Percentiles rank a stretch among this genome's conserved stretches.
Evolutionary conservation across 192 early-diverging fungal genomes (phyloP).

Genomic region (Podila minutissima): DNA sequence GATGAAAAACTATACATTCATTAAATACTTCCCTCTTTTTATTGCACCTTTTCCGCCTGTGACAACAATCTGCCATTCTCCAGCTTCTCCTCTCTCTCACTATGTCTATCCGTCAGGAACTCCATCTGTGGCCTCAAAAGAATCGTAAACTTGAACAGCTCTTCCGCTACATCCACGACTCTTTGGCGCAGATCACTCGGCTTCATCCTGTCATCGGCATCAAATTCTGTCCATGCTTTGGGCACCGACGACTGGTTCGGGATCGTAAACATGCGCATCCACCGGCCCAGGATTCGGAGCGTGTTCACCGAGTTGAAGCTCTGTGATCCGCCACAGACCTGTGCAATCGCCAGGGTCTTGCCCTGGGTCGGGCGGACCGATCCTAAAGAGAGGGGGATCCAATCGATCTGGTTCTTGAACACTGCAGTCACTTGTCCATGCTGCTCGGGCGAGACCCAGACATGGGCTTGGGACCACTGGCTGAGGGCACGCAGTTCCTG

Average conservation of each 20-base stretch:
- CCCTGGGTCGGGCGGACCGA: slow-evolving; percentile 58
- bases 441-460: slow-evolving; percentile 65
- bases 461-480: slow-evolving; percentile 61
- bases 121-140: slow-evolving; percentile 52
- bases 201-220: slow-evolving; percentile 55
- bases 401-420: slow-evolving; percentile 65
- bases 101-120: slow-evolving; percentile 56
- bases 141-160: slow-evolving; percentile 58
- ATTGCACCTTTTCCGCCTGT: slow-evolving; percentile 54
- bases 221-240: slow-evolving; percentile 66
- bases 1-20: too few relatives aligned
- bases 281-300: slow-evolving; percentile 56
- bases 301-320: slow-evolving; percentile 64
- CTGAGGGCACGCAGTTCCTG: slow-evolving; percentile 58
- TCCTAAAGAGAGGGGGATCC: slow-evolving; percentile 57
- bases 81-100: slow-evolving; percentile 57
- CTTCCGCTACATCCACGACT: slow-evolving; percentile 64
- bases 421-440: slow-evolving; percentile 62
- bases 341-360: slow-evolving; percentile 53
- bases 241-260: slow-evolving; percentile 64
- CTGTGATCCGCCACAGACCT: slow-evolving; percentile 62
- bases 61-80: slow-evolving; percentile 56
- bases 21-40: background rate
- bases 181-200: slow-evolving; percentile 53
- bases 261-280: slow-evolving; percentile 68